Base-by-base conservation (phyloP, 2,329 filamentous ascomycete species). In the Penicillium frequentans region DNA sequence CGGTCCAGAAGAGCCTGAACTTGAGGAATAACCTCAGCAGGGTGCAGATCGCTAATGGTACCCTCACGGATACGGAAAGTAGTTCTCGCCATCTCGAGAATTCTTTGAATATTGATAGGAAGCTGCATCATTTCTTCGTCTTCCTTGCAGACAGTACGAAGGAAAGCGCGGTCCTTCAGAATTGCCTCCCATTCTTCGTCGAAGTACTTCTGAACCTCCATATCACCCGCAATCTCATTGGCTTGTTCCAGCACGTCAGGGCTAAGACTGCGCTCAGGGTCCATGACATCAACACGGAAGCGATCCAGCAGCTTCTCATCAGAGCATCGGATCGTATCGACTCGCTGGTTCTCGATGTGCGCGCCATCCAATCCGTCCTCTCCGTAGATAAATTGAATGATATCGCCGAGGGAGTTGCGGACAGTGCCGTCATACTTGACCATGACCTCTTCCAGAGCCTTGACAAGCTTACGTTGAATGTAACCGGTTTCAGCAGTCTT, bases 401-500 rank as follows among this genome's bases (percentile, higher is more conserved):
- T 90, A 68, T 99, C 96, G 46, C 95, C 95, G 45, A 98, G 83
- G 2, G 95, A 99, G 77, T 99, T 99, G 58, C 95, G 89, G 27
- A 99, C 92, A 6, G 95, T 99, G 61, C 93, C 93, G 68, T 99
- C 95, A 72, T 99, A 99, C 71, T 96, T 96, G 58, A 93, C 93
- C 81, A 93, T 96, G 52, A 98, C 89, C 75, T 99, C 95, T 82
- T 99, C 95, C 3, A 99, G 84, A 11, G 96, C 96, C 79, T 99
- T 99, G 70, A 99, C 95, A 46, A 99, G 84, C 82, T 96, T 92
- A 79, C 95, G 91, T 77, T 99, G 96, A 64, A 99, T 99, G 75
- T 99, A 99, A 78, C 95, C 95, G 56, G 96, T 99, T 77, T 99
- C 96, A 21, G 95, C 95, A 64, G 95, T 99, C 84, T 99, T 99